Base-by-base conservation (phyloP, 2,329 filamentous ascomycete genomes). In the Alternaria consortialis region DNA sequence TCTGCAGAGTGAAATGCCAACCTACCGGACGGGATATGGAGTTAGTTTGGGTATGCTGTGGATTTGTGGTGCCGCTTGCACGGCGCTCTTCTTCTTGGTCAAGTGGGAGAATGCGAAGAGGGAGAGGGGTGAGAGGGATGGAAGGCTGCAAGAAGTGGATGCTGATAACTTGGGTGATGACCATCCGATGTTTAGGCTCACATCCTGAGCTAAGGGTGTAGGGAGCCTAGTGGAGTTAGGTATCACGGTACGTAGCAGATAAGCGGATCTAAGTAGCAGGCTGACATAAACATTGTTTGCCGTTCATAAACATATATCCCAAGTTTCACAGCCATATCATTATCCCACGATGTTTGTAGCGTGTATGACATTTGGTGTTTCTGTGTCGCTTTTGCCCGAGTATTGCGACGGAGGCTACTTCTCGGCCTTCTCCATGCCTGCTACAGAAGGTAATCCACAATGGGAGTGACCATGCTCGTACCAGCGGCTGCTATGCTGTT, bases 81-180 rank as follows among this genome's bases (percentile, higher is more conserved):
- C 80, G 13, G 71, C 74, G 15, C 67, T 84, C 63, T 77, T 80
- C 34, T 65, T 80, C 9, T 74, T 80, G 0, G 74, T 84, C 44
- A 75, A 76, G 59, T 53, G 69, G 12, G 84, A 86, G 76, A 86
- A 86, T 63, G 73, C 68, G 64, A 81, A 78, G 75, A 78, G 84
- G 43, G 81, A 82, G 15, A 69, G 77, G 6, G 84, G 84, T 0
- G 79, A 82, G 64, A 77, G 82, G 43, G 82, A 85, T 65, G 71
- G 77, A 44, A 76, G 83, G 37, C 70, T 85, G 25, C 62, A 71
- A 12, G 76, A 74, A 29, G 74, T 77, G 25, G 81, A 84, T 70
- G 69, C 78, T 11, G 77, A 80, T 47, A 85, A 86, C 61, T 75
- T 86, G 66, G 84, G 84, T 0, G 84, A 86, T 60, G 80, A 84